Percentiles rank a stretch among this genome's conserved stretches.
Evolutionary conservation across 2,329 filamentous ascomycete species (phyloP).

Genomic region (Boeremia exigua): DNA sequence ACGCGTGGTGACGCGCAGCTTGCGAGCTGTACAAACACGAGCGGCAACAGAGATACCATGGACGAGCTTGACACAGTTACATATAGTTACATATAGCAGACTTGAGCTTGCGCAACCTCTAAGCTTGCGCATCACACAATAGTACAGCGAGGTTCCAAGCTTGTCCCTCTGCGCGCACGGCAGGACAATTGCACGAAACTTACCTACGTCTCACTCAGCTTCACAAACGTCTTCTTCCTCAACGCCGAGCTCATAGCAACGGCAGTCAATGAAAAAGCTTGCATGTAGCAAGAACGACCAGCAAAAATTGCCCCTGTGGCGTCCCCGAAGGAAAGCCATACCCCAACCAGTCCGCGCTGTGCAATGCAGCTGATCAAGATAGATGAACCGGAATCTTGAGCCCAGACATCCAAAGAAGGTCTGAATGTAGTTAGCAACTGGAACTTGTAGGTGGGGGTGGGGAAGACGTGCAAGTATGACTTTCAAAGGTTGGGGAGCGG

Average conservation of each 20-base stretch:
- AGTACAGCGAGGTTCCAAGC: too few species aligned
- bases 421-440: background rate
- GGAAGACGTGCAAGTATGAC: too few species aligned
- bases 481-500: too few species aligned
- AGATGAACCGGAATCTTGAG: slow-evolving; percentile 11
- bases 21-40: background rate
- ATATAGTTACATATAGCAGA: too few species aligned
- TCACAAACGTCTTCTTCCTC: slow-evolving; percentile 1
- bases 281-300: background rate
- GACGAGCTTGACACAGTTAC: background rate
- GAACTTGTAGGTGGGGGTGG: background rate
- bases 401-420: slow-evolving; percentile 13
- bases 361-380: slow-evolving; percentile 13
- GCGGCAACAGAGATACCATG: background rate
- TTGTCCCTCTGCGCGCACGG: too few species aligned
- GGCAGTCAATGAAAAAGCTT: slow-evolving; percentile 20
- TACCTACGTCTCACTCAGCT: background rate
- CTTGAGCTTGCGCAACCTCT: too few species aligned
- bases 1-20: background rate
- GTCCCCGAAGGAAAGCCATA: slow-evolving; percentile 13
- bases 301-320: slow-evolving; percentile 13
- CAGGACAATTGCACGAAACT: too few species aligned
- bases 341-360: slow-evolving; percentile 8
- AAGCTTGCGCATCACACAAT: background rate
- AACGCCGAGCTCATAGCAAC: background rate